These are phyloP conservation scores for Phytophthora sojae DNA, from an alignment of 352 stramenopile genomes.

Conservation along the genomic window DNA sequence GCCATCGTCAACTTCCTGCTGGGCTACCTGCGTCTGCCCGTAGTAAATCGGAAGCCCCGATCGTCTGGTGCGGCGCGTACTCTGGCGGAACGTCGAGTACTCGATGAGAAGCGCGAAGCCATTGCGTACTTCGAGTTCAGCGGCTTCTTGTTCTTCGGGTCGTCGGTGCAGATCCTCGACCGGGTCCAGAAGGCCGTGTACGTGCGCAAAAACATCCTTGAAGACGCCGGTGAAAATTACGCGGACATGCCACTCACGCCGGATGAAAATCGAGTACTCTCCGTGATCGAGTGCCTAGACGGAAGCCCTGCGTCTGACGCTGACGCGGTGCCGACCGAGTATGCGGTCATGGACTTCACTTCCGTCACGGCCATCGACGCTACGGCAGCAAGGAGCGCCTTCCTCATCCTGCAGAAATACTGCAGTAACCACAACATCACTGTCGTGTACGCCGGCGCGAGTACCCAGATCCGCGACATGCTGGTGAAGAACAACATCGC, in stretches of 20 bases:
- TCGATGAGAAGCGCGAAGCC: constrained; percentile 63
- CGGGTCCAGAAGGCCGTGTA: constrained; percentile 74
- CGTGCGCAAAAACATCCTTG: constrained; percentile 46
- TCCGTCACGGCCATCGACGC: constrained; percentile 86
- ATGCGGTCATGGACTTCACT: constrained; percentile 89
- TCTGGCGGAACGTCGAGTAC: constrained; percentile 48
- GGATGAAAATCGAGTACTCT: constrained; percentile 38
- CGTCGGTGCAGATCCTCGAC: constrained; percentile 78
- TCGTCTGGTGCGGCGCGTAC: constrained; percentile 59
- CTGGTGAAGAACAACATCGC: constrained; percentile 72
- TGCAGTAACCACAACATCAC: constrained; percentile 70
- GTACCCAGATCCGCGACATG: constrained; percentile 40
- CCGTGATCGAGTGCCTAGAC: constrained; percentile 69
- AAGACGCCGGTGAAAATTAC: constrained; percentile 17
- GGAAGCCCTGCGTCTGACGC: constrained; percentile 48
- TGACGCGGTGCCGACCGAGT: constrained; percentile 59
- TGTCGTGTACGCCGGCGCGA: constrained; percentile 66
- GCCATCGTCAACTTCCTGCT: constrained; percentile 86
- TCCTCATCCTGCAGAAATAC: constrained; percentile 84
- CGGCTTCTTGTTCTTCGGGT: constrained; percentile 87
- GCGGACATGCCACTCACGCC: constrained; percentile 49
- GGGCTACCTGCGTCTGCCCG: constrained; percentile 67
- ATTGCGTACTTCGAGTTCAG: constrained; percentile 85
- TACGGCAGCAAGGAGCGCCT: constrained; percentile 73
- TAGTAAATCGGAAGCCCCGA: constrained; percentile 61